Base-by-base conservation (phyloP, 2,329 filamentous ascomycete species). In the Magnaporthiopsis rhizophila region DNA sequence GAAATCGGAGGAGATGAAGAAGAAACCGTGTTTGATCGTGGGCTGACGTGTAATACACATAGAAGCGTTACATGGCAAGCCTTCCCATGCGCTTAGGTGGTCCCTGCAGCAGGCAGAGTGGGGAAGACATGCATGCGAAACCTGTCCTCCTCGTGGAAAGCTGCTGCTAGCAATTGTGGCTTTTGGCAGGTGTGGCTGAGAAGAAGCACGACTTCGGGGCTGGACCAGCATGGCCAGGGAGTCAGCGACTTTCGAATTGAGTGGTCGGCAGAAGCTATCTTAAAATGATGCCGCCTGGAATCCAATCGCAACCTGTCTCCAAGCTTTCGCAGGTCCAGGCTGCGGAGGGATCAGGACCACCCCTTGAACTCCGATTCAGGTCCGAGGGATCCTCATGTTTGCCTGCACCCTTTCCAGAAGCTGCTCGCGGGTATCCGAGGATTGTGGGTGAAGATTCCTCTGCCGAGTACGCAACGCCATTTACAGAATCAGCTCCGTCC, bases 381-480 rank as follows among this genome's bases (percentile, higher is more conserved):
- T 34, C 13, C 68, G 58, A 15, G 78, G 71, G 15, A 74, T 74
- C 53, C 80, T 78, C 75, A 83, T 77, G 60, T 83, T 83, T 9
- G 77, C 76, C 66, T 74, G 67, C 2, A 84, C 73, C 36, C 81
- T 74, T 26, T 78, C 80, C 13, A 83, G 70, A 13, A 84, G 68
- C 67, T 82, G 73, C 63, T 83, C 79, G 59, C 73, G 74, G 2
- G 77, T 79, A 64, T 80, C 79, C 3, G 70, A 72, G 0, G 75
- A 71, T 50, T 78, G 74, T 0, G 81, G 81, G 58, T 78, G 76
- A 18, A 84, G 69, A 64, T 81, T 80, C 59, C 81, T 73, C 81
- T 84, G 66, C 38, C 18, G 53, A 6, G 9, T 2, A 26, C 8
- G 21, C 12, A 26, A 18, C 3, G 38, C 62, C 62, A 67, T 60